Base-by-base conservation (phyloP, 371 early-diverging fungal species). In the Circinella minor region DNA sequence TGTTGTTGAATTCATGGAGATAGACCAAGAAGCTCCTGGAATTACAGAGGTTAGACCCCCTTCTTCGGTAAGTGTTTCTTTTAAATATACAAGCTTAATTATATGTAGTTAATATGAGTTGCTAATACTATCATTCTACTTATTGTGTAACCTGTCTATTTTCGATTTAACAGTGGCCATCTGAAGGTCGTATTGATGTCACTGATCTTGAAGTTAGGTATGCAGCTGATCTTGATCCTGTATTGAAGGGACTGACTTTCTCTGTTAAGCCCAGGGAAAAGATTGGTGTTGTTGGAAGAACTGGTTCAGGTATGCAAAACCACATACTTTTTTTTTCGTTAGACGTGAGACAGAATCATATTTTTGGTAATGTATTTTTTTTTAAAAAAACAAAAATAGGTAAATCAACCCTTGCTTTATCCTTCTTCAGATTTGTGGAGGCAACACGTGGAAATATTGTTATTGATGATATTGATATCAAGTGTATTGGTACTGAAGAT, bases 341-440 rank as follows among this genome's bases (percentile, higher is more conserved):
- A 27, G 27, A 27, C 27, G 27, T 27, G 27, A 2, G 27, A 27
- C 2, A 27, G 27, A 27, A 2, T 27, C 27, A 27, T 27, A 27
- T 27, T 27, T 27, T 27, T 27, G 27, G 1, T 27, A 27, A 27
- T 2, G 27, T 27, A 27, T 27, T 27, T 27, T 27, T 27, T 27
- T 27, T 27, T 27, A 2, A 1, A 27, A 27, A 27, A 27, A 27
- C 27, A 27, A 27, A 27, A 27, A 27, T 27, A 27, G 27, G 95
- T 36, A 95, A 95, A 82, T 88, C 90, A 38, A 90, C 92, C 3
- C 74, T 94, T 36, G 87, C 90, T 0, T 72, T 93, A 68, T 87
- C 93, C 1, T 81, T 95, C 71, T 91, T 95, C 75, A 83, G 94
- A 4, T 85, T 94, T 67, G 81, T 92, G 4, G 93, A 95, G 65